Conservation (phyloP, 2,329 filamentous ascomycete species). For the Bretziella fagacearum region DNA sequence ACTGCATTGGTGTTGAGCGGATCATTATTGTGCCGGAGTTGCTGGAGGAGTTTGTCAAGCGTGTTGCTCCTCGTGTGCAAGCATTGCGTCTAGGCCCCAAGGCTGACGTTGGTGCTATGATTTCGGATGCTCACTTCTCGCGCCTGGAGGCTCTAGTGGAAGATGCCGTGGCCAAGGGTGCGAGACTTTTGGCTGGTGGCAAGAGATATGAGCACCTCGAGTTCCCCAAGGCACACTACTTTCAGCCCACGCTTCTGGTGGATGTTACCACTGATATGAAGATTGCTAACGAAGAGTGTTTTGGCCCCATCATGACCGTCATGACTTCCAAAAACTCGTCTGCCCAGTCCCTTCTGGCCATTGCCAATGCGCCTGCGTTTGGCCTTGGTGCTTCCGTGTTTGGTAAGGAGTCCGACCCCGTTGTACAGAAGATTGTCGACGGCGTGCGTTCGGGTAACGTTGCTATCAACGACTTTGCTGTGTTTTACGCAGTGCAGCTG, state of each 20-base stretch:
- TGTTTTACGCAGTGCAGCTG: slow-evolving; percentile 82
- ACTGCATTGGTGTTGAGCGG: slow-evolving; percentile 93
- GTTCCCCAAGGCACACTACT: slow-evolving; percentile 73
- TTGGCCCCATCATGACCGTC: slow-evolving; percentile 76
- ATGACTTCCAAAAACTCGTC: slow-evolving; percentile 54
- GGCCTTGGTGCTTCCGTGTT: slow-evolving; percentile 83
- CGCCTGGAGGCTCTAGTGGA: slow-evolving; percentile 60
- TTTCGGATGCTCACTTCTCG: slow-evolving; percentile 60
- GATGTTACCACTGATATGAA: slow-evolving; percentile 74
- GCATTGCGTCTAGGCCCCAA: slow-evolving; percentile 59
- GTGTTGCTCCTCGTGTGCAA: slow-evolving; percentile 57
- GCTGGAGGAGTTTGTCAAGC: slow-evolving; percentile 54
- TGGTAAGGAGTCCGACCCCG: slow-evolving; percentile 44
- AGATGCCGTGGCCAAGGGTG: slow-evolving; percentile 63
- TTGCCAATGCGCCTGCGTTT: slow-evolving; percentile 74
- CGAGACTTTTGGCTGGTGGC: slow-evolving; percentile 67
- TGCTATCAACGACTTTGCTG: slow-evolving; percentile 86
- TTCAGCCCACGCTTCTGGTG: slow-evolving; percentile 75
- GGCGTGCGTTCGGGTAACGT: slow-evolving; percentile 76
- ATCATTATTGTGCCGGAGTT: slow-evolving; percentile 64
- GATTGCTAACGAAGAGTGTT: slow-evolving; percentile 81
- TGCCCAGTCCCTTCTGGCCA: slow-evolving; percentile 45
- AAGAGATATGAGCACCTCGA: slow-evolving; percentile 52
- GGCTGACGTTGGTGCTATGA: slow-evolving; percentile 76
- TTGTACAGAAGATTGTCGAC: slow-evolving; percentile 46